Evolutionary conservation across 768 basidiomycete genomes (phyloP).

Genomic region (Gloeopeniophorella convolvens): DNA sequence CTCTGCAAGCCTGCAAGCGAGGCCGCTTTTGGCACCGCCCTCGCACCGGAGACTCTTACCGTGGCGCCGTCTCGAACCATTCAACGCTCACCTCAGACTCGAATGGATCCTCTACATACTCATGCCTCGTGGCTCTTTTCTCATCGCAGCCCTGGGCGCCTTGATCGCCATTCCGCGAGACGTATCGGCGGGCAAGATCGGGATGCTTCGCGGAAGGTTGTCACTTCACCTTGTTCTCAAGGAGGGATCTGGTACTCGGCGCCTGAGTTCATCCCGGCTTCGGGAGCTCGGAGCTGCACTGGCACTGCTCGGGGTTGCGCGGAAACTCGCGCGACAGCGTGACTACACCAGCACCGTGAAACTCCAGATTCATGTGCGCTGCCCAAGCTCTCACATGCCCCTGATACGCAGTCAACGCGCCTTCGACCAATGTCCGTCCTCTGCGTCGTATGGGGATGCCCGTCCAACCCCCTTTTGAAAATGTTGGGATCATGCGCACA

Average conservation of each 20-base stretch:
- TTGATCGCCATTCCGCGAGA: background rate
- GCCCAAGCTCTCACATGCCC: too few species aligned
- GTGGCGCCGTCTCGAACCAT: too few species aligned
- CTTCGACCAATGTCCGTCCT: background rate
- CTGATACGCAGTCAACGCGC: background rate
- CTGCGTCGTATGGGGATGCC: constrained; percentile 6
- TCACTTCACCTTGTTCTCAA: background rate
- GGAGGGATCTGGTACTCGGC: background rate
- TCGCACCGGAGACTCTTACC: too few species aligned
- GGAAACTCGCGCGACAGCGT: background rate
- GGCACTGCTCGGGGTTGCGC: background rate
- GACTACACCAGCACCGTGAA: constrained; percentile 4
- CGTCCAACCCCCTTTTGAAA: background rate
- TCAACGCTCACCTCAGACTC: too few species aligned
- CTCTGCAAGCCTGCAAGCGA: too few species aligned
- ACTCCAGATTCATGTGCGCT: background rate
- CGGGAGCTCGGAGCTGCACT: background rate
- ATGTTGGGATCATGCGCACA: background rate
- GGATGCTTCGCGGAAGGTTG: background rate
- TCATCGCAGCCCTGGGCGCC: too few species aligned
- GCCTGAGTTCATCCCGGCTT: background rate
- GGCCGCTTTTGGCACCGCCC: too few species aligned
- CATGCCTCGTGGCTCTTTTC: too few species aligned
- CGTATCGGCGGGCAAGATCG: background rate
- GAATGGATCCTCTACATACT: too few species aligned